Evolutionary conservation across 371 early-diverging fungal species (phyloP), one percentile per base, ranked within the genome.

Genomic region (Zopfochytrium polystomum): DNA sequence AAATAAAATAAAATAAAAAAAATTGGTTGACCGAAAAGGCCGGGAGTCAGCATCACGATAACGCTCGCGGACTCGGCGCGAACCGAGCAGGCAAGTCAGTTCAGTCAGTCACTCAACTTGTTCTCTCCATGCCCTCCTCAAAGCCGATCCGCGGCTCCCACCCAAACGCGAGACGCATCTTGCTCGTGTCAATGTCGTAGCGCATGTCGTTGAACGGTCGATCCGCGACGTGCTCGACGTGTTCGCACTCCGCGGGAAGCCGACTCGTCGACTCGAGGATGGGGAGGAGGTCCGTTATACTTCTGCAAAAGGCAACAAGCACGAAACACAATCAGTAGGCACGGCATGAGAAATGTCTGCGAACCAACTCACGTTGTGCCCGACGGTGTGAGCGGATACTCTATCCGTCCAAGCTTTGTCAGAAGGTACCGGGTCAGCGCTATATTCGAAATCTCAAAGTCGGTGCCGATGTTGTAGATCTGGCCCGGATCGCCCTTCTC

Each of bases 381-480:
- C 15, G 50, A 43, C 15, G 38, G 31, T 6, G 23, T 22, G 20
- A 9, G 55, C n/a, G 57, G 35, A 20, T 47, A 34, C 23, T 33
- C 54, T 7, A 18, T n/a, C 45, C 61, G 26, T 38, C 53, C 58
- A 26, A 73, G 57, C 11, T 51, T 32, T 20, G 56, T 31, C 31
- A 89, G 81, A 45, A 92, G 72, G 11, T 73, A 63, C 53, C 76
- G 74, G 13, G 90, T 87, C 60, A 92, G 76, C 33, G 84, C 81
- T 0, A 86, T 63, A 62, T 91, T 92, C 20, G 86, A 79, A 23
- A 91, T 77, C 62, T 92, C 93, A 58, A 79, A 79, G 4, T 87
- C 84, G 27, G 85, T 78, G 0, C 91, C 90, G 53, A 92, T 89
- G 70, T 92, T 92, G 75, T 92, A 92, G 11, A 86, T 85, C 62